Conservation (phyloP, 2,329 filamentous ascomycete genomes). For the Fusarium sp. region DNA sequence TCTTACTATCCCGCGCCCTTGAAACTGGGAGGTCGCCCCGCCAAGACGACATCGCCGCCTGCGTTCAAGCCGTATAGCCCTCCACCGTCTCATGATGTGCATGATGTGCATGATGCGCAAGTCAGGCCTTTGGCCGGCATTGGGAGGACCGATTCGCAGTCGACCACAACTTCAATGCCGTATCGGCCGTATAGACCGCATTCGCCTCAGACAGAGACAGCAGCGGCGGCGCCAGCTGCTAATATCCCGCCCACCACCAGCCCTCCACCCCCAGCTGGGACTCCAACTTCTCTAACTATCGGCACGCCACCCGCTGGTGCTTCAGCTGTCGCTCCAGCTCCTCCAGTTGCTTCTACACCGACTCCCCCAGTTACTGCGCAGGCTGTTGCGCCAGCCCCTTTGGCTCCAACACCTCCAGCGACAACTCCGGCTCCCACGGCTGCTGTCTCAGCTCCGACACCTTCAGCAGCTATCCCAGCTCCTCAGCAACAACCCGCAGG, state of each 20-base stretch:
- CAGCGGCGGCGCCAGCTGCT: conserved; percentile 3
- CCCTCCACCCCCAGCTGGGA: conserved; percentile 12
- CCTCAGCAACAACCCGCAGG: conserved; percentile 25
- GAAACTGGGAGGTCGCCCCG: conserved; percentile 40
- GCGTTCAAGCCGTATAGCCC: conserved; percentile 47
- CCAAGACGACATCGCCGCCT: conserved; percentile 34
- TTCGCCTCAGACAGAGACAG: conserved; percentile 24
- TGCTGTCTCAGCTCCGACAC: neutral
- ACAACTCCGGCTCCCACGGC: neutral
- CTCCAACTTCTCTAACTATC: conserved; percentile 1
- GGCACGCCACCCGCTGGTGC: neutral
- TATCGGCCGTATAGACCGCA: conserved; percentile 48
- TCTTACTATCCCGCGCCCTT: conserved; percentile 45
- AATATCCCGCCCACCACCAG: conserved; percentile 12
- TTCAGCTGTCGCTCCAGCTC: neutral
- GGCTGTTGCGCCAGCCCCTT: neutral
- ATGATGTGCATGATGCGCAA: conserved; percentile 22
- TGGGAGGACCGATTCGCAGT: conserved; percentile 35
- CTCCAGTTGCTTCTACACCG: neutral
- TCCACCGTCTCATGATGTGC: conserved; percentile 27
- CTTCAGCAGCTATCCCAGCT: neutral
- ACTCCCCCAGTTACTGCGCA: neutral
- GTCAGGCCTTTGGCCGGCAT: conserved; percentile 13
- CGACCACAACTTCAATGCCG: conserved; percentile 35
- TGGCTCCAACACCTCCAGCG: neutral